Percentiles rank a stretch among this genome's conserved stretches.
These are phyloP conservation scores for Geotrichum aggregatum DNA, from an alignment of 1,139 yeast species.

Conservation along the genomic window DNA sequence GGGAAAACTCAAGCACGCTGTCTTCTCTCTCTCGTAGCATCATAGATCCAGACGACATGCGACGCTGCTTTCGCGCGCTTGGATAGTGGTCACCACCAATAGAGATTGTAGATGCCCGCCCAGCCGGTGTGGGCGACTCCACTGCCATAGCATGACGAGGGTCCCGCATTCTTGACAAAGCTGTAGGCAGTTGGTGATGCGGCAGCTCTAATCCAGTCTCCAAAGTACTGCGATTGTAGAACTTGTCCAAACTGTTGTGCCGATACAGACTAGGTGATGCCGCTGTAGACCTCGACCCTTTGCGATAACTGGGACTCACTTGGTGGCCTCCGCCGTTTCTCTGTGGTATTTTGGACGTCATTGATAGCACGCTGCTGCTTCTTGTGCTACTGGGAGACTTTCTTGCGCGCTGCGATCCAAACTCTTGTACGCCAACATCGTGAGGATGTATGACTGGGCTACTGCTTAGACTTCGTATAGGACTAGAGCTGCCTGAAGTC, in stretches of 20 bases:
- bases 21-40: conserved; percentile 1
- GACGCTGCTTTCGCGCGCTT: conserved; percentile 4
- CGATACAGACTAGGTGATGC: background rate
- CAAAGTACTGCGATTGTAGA: background rate
- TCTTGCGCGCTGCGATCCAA: background rate
- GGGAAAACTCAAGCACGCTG: background rate
- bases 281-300: background rate
- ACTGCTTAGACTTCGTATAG: background rate
- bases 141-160: background rate
- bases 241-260: background rate
- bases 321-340: background rate
- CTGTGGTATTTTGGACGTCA: background rate
- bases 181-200: conserved; percentile 18
- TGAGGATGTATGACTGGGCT: conserved; percentile 12
- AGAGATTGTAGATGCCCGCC: conserved; percentile 1
- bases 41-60: conserved; percentile 14
- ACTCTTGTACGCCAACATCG: background rate
- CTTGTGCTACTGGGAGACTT: background rate
- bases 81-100: background rate
- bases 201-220: conserved; percentile 4
- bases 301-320: background rate
- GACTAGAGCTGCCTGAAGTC: background rate
- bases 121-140: conserved; percentile 17
- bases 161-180: conserved; percentile 14
- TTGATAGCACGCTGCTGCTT: conserved; percentile 4